A percentile compares a stretch with the other conserved stretches of the same genome.
Evolutionary conservation across 305 asterid species (phyloP).

Genomic region (Rubia occidens): DNA sequence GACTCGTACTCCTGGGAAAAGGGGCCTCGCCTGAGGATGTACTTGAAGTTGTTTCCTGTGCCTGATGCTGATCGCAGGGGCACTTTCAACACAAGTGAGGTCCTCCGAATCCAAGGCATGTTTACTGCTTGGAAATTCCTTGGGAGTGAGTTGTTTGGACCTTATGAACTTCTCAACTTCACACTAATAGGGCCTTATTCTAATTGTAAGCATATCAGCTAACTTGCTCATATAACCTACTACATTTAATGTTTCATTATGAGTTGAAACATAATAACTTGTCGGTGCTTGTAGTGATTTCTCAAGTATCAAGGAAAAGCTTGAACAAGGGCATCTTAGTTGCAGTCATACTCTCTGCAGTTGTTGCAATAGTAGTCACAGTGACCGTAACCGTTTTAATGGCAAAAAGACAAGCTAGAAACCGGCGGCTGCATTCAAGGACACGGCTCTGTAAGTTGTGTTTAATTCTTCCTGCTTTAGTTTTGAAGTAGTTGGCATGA

Average conservation of each 20-base stretch:
- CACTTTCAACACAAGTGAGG: constrained; percentile 35
- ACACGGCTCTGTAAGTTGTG: constrained; percentile 25
- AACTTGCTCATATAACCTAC: background rate
- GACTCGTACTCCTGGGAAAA: constrained; percentile 37
- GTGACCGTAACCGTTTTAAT: constrained; percentile 23
- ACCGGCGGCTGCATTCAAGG: constrained; percentile 22
- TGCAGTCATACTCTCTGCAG: constrained; percentile 25
- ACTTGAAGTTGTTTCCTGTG: constrained; percentile 39
- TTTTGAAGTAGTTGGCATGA: background rate
- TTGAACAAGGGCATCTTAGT: constrained; percentile 23
- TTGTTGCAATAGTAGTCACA: constrained; percentile 23
- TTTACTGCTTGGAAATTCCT: constrained; percentile 34
- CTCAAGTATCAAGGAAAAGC: constrained; percentile 15
- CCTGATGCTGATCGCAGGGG: constrained; percentile 19
- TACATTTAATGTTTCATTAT: background rate
- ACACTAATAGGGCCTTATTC: constrained; percentile 44
- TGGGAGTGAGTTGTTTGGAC: constrained; percentile 37
- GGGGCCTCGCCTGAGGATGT: constrained; percentile 46
- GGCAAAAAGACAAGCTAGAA: constrained; percentile 23
- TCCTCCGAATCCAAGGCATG: constrained; percentile 25
- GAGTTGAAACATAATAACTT: background rate
- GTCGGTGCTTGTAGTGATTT: constrained; percentile 27
- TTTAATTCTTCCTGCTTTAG: background rate
- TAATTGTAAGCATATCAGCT: constrained; percentile 24
- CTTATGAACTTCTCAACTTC: constrained; percentile 50